phyloP scores from a whole-genome alignment of 768 basidiomycete genomes.

The Collybia sp. region DNA sequence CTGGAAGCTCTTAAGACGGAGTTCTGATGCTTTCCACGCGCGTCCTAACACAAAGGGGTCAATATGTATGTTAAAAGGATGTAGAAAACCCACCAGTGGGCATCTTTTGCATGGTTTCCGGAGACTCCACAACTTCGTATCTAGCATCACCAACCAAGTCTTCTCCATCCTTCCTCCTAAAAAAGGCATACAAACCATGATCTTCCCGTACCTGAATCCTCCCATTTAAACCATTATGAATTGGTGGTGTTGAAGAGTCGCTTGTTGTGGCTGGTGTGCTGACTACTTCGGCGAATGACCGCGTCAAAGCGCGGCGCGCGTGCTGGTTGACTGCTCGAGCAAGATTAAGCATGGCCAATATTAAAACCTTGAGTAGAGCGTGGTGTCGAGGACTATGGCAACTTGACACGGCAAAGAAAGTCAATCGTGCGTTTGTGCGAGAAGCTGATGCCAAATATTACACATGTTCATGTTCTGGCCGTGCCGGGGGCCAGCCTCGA shows the following conservation, averaged over 20 bases:
- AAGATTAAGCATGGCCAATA: constrained; percentile 5
- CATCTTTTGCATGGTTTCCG: constrained; percentile 19
- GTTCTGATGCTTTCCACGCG: constrained; percentile 81
- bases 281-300: constrained; percentile 6
- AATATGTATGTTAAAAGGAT: constrained; percentile 1
- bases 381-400: background rate
- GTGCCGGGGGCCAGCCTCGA: too few species aligned
- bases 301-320: constrained; percentile 1
- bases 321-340: constrained; percentile 7
- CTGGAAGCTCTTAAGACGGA: constrained; percentile 86
- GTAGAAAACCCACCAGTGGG: constrained; percentile 18
- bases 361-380: too few species aligned
- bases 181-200: constrained; percentile 79
- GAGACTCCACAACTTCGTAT: constrained; percentile 45
- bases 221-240: constrained; percentile 8
- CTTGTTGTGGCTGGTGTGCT: constrained; percentile 2
- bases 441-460: too few species aligned
- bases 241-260: constrained; percentile 5
- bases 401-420: background rate
- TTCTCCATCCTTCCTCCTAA: constrained; percentile 49
- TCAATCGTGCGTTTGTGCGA: too few species aligned
- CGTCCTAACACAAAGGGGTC: constrained; percentile 55
- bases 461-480: too few species aligned
- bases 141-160: constrained; percentile 39
- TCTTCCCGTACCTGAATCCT: constrained; percentile 40